These are phyloP conservation scores for Colletotrichum limetticola DNA, from an alignment of 2,329 filamentous ascomycete species.

Conservation along the genomic window DNA sequence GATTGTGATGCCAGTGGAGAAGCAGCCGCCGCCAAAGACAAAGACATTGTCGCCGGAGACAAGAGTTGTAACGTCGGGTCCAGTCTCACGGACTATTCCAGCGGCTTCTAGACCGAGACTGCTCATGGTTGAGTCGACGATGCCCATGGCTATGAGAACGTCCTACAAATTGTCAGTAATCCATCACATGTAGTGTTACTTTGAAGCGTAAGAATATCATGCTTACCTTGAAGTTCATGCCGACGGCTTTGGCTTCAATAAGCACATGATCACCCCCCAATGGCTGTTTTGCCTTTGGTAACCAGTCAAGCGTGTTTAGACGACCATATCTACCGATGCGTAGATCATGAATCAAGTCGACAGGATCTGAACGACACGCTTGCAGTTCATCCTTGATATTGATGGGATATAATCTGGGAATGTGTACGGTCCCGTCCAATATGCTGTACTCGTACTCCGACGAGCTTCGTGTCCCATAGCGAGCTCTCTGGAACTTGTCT, in stretches of 20 bases:
- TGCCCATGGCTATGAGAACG: conserved; percentile 39
- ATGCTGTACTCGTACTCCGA: conserved; percentile 20
- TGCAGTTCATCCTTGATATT: conserved; percentile 2
- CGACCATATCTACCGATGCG: conserved; percentile 13
- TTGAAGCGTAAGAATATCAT: conserved; percentile 41
- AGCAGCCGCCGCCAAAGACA: conserved; percentile 10
- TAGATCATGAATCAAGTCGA: background rate
- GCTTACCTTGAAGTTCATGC: conserved; percentile 28
- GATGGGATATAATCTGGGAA: conserved; percentile 12
- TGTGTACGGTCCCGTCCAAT: background rate
- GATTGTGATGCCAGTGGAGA: conserved; percentile 11
- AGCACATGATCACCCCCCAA: conserved; percentile 8
- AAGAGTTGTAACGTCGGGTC: conserved; percentile 42
- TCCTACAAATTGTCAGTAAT: background rate
- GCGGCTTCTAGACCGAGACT: conserved; percentile 44
- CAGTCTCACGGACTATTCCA: conserved; percentile 44
- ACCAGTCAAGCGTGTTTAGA: conserved; percentile 18
- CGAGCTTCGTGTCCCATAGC: fast-evolving
- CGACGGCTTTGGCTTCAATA: conserved; percentile 5
- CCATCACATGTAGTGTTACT: background rate
- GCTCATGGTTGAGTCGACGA: conserved; percentile 20
- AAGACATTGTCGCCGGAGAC: conserved; percentile 38
- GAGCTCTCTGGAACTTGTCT: background rate
- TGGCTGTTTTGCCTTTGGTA: background rate
- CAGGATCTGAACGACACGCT: no score